Base-by-base conservation (phyloP, 768 basidiomycete genomes). In the Mycena maculata region DNA sequence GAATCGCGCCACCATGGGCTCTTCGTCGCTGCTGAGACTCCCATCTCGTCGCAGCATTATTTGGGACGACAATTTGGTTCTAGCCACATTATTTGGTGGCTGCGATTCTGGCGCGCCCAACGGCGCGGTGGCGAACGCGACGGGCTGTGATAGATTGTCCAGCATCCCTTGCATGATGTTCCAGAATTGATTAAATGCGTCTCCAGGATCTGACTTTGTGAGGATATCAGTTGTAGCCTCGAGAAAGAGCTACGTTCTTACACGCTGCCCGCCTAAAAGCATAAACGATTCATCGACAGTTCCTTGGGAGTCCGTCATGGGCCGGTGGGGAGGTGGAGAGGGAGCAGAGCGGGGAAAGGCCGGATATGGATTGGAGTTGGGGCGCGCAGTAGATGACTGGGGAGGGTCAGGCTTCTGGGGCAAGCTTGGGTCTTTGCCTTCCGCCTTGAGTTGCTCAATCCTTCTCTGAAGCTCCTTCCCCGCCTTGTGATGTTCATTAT, bases 181-280 rank as follows among this genome's bases (percentile, higher is more conserved):
- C 94, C 94, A 95, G 74, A 95, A 95, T 71, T 93, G 87, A 74
- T 94, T 93, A 81, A 95, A 95, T 6, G 92, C 90, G 73, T 95
- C 94, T 5, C 91, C 88, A 3, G 93, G 90, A 73, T 95, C 94
- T 65, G 90, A 90, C 91, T 92, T 60, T 44, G 44, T 48, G 45
- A 63, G 45, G 59, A 50, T 45, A 33, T 71, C 41, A 71, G 53
- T 45, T 49, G 28, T 18, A 55, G 65, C 53, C 45, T 59, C 47
- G 44, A 44, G 23, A 42, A 52, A 44, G 3, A 39, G 27, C 33
- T 45, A 11, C 52, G 60, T 20, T 82, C 88, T 72, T 73, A 93
- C 92, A 71, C 88, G 85, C 75, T 94, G 93, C 20, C 92, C 92
- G 30, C 82, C 85, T 4, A 95, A 82, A 2, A 95, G 83, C 93